phyloP scores from a whole-genome alignment of 2,329 filamentous ascomycete species.

The Acephala macrosclerotiorum region DNA sequence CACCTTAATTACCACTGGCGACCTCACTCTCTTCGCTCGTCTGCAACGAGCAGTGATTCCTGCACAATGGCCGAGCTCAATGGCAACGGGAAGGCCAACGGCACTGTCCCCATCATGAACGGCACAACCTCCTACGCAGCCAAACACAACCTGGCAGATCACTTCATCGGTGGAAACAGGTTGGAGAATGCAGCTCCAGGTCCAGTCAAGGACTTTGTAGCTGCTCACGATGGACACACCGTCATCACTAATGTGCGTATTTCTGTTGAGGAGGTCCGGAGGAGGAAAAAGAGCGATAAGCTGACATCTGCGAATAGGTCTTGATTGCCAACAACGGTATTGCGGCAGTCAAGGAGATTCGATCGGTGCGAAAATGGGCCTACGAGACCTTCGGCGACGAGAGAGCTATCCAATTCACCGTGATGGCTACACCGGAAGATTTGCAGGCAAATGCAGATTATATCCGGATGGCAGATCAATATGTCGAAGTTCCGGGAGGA shows the following conservation, averaged over 20 bases:
- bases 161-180: slow-evolving; percentile 96
- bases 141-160: slow-evolving; percentile 82
- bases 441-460: slow-evolving; percentile 97
- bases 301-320: slow-evolving; percentile 63
- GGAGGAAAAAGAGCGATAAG: neutral
- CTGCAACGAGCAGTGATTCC: slow-evolving; percentile 35
- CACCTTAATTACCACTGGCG: slow-evolving; percentile 33
- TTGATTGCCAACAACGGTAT: slow-evolving; percentile 99
- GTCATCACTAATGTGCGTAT: slow-evolving; percentile 92
- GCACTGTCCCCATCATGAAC: slow-evolving; percentile 60
- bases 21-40: slow-evolving; percentile 38
- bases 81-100: slow-evolving; percentile 44
- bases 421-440: slow-evolving; percentile 99
- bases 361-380: slow-evolving; percentile 99
- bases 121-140: slow-evolving; percentile 75
- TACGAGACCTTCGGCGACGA: slow-evolving; percentile 99
- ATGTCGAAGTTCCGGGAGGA: slow-evolving; percentile 97
- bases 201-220: slow-evolving; percentile 96
- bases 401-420: slow-evolving; percentile 97
- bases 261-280: neutral
- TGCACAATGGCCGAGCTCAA: slow-evolving; percentile 56
- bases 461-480: slow-evolving; percentile 99
- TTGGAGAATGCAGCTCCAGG: slow-evolving; percentile 82
- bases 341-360: slow-evolving; percentile 98
- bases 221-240: slow-evolving; percentile 88